Evolutionary conservation across 106 monocot genomes (phyloP).

Genomic region (Iris macrosiphon): DNA sequence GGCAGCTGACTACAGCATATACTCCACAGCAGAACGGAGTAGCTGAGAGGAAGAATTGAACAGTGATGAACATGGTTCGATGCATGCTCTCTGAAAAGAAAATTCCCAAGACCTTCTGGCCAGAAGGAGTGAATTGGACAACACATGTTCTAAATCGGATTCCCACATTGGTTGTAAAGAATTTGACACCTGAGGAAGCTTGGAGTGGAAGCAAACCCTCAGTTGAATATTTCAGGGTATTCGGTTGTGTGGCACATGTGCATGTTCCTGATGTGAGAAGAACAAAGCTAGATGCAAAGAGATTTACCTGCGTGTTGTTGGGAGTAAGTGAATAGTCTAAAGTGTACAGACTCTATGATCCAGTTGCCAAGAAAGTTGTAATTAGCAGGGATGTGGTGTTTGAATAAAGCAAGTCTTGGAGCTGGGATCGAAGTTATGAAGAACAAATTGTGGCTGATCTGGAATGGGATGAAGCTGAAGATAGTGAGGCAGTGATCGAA

Average conservation of each 20-base stretch:
- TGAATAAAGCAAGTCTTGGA: neutral
- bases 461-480: neutral
- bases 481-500: neutral
- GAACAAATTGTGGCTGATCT: neutral
- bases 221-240: slow-evolving; percentile 5
- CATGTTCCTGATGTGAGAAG: slow-evolving; percentile 2
- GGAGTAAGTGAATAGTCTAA: slow-evolving; percentile 9
- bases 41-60: slow-evolving; percentile 1
- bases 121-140: neutral
- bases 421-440: neutral
- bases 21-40: slow-evolving; percentile 10
- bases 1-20: slow-evolving; percentile 3
- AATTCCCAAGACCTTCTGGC: slow-evolving; percentile 2
- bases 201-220: slow-evolving; percentile 1
- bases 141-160: slow-evolving; percentile 4
- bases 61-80: neutral
- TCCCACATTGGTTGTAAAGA: neutral
- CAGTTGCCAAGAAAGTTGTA: neutral
- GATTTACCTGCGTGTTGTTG: neutral
- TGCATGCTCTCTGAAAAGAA: neutral
- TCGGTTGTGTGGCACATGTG: slow-evolving; percentile 2
- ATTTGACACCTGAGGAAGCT: neutral
- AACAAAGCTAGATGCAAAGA: neutral
- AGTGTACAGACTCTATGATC: slow-evolving; percentile 4
- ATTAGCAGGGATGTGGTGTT: slow-evolving; percentile 2